Base-by-base conservation (phyloP, 305 asterid species). In the Ajuga reptans region DNA sequence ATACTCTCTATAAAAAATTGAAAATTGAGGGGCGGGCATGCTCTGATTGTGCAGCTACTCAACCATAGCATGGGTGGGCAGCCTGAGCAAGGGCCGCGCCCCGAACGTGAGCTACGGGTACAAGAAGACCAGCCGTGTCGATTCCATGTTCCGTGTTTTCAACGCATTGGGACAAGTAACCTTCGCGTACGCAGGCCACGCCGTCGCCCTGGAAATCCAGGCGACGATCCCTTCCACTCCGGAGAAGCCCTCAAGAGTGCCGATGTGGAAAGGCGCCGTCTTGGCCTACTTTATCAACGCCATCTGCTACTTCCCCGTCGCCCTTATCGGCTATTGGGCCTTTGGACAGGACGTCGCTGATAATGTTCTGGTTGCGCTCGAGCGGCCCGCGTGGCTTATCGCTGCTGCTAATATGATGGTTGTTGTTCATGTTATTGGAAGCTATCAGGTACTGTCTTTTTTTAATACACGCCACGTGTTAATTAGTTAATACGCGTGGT, bases 151-250 rank as follows among this genome's bases (percentile, higher is more conserved):
- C 43, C 84, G 93, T 0, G 81, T 90, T 9, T 88, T 89, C 76
- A 88, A 88, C 7, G 96, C 97, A 0, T 57, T 92, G 79, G 98
- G 97, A 11, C 95, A 90, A 74, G 72, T 92, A 12, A 84, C 98
- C 0, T 88, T 90, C 56, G 97, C 98, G 7, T 92, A 85, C 18
- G 98, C 97, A 1, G 98, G 98, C 3, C 97, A 92, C 29, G 95
- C 96, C 0, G 98, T 92, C 58, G 93, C 79, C 10, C 84, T 89
- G 3, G 98, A 89, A 69, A 92, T 92, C 34, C 98, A 92, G 72
- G 98, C 97, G 41, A 92, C 97, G 3, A 86, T 92, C 27, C 98
- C 98, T 4, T 92, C 98, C 4, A 92, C 98, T 0, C 96, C 97
- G 0, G 97, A 88, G 81, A 86, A 77, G 75, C 97, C 98, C 43